These are phyloP conservation scores for Pezicula neosporulosa DNA, from an alignment of 2,329 filamentous ascomycete species.

Conservation along the genomic window DNA sequence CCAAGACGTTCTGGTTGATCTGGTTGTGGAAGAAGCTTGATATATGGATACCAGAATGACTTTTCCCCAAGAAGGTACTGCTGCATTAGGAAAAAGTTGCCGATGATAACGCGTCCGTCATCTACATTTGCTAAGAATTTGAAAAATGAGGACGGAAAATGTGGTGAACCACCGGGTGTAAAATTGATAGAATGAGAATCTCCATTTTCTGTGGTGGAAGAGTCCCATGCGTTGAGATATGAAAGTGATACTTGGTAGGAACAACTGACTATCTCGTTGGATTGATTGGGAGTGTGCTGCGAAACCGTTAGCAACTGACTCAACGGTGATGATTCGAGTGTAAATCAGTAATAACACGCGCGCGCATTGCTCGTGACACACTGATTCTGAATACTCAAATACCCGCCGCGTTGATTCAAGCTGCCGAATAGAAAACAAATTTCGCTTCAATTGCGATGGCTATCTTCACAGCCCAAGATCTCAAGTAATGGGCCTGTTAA, in stretches of 20 bases:
- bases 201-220: slow-evolving; percentile 39
- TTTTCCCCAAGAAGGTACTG: slow-evolving; percentile 55
- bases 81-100: slow-evolving; percentile 66
- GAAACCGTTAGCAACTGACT: too few relatives aligned
- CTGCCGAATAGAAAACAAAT: too few relatives aligned
- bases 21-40: slow-evolving; percentile 61
- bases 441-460: too few relatives aligned
- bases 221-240: slow-evolving; percentile 50
- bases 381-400: too few relatives aligned
- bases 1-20: slow-evolving; percentile 45
- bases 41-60: slow-evolving; percentile 69
- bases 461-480: too few relatives aligned
- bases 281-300: too few relatives aligned
- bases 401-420: too few relatives aligned
- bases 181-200: slow-evolving; percentile 31
- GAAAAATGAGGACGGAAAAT: slow-evolving; percentile 50
- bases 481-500: too few relatives aligned
- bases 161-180: slow-evolving; percentile 11
- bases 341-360: too few relatives aligned
- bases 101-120: slow-evolving; percentile 49
- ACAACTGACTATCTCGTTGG: slow-evolving; percentile 42
- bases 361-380: too few relatives aligned
- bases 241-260: slow-evolving; percentile 53
- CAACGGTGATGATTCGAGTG: too few relatives aligned
- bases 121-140: slow-evolving; percentile 35